Evolutionary conservation across 129 eudicot species (phyloP), one percentile per base, ranked within the genome.

Genomic region (Dittrichia graveolens): DNA sequence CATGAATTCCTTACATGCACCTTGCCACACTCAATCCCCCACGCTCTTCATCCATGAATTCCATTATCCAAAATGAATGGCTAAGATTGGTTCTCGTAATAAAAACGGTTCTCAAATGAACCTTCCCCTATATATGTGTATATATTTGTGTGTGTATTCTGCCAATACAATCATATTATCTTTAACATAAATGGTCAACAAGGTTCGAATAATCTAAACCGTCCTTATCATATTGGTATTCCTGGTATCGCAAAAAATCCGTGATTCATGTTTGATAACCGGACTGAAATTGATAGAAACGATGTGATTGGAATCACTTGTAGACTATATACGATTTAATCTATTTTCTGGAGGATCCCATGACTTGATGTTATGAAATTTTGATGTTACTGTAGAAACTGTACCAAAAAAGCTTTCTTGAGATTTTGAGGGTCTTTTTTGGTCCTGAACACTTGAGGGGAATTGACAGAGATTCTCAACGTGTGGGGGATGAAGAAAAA

Each of bases 381-480:
- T 4, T 57, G 8, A 2, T 58, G 56, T 57, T 42, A 65, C 73
- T 65, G 72, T 52, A 59, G 53, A 41, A 69, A 13, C 11, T 77
- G 81, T 68, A 47, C 75, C 74, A 35, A 75, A 67, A 65, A 74
- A 13, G 62, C 63, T 50, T 8, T 34, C 37, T 40, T n/a, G 43
- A 61, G 70, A 19, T 8, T 40, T 39, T 50, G 46, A 44, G 44
- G 63, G 58, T 46, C n/a, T 61, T 43, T 16, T 43, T 65, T 64
- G n/a, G 9, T 8, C 44, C 14, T 47, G 10, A 5, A 6, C 24
- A 58, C 38, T 69, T 40, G 71, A 69, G n/a, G n/a, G 31, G 65
- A 69, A 60, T 8, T 60, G 81, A 61, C 76, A 69, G 72, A 69
- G 65, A 77, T 69, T 61, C 76, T 49, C 69, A 61, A 14, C 61